A percentile compares a stretch with the other conserved stretches of the same genome.
phyloP scores from a whole-genome alignment of 1,139 yeast genomes.

The Suhomyces choctaworum region DNA sequence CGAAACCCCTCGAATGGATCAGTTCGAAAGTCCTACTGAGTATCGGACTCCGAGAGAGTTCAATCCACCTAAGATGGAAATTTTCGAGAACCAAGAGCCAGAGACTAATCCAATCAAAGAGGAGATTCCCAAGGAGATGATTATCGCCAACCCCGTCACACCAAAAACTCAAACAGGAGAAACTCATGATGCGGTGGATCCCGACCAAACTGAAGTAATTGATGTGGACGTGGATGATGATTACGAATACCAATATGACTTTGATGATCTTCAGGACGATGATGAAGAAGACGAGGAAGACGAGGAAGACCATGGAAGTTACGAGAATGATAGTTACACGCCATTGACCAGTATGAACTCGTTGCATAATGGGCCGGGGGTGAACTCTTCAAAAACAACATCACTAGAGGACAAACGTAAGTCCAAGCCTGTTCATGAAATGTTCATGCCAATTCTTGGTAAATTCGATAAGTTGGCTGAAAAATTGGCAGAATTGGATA shows the following conservation, averaged over 20 bases:
- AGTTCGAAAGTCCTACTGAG: slow-evolving; percentile 2
- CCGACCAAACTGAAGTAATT: slow-evolving; percentile 5
- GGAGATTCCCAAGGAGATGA: slow-evolving; percentile 3
- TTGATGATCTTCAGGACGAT: slow-evolving; percentile 17
- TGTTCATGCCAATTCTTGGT: slow-evolving; percentile 51
- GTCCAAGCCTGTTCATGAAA: slow-evolving; percentile 39
- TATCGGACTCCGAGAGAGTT: neutral
- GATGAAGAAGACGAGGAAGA: slow-evolving; percentile 19
- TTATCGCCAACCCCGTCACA: too few relatives aligned
- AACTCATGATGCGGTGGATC: slow-evolving; percentile 1
- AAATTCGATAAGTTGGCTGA: slow-evolving; percentile 51
- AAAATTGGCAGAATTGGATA: slow-evolving; percentile 46
- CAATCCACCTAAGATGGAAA: too few relatives aligned
- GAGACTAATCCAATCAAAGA: too few relatives aligned
- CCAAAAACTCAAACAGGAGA: neutral
- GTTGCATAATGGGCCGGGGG: slow-evolving; percentile 21
- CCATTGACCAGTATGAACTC: slow-evolving; percentile 46
- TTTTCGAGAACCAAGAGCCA: too few relatives aligned
- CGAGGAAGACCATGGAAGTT: slow-evolving; percentile 14
- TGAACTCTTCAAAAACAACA: slow-evolving; percentile 10
- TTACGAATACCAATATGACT: slow-evolving; percentile 21
- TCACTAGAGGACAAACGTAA: slow-evolving; percentile 23
- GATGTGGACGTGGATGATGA: slow-evolving; percentile 9
- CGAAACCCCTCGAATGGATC: slow-evolving; percentile 2
- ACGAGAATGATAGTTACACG: slow-evolving; percentile 21